A percentile compares a stretch with the other conserved stretches of the same genome.
phyloP scores from a whole-genome alignment of 305 asterid genomes.

The Fraxinus angustifolia region DNA sequence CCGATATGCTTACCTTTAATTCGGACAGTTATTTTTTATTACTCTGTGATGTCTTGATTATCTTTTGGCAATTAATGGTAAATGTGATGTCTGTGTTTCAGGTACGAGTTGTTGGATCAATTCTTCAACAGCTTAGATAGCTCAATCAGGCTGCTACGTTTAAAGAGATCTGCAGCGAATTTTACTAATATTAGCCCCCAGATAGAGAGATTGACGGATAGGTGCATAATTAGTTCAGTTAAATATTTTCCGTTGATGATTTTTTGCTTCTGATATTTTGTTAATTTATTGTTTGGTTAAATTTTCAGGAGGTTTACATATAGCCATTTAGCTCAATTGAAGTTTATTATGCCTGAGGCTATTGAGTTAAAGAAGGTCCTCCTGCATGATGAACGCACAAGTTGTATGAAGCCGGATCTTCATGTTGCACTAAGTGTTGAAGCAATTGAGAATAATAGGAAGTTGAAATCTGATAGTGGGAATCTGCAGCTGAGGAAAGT shows the following conservation, averaged over 20 bases:
- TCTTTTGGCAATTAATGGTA: neutral
- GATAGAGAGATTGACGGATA: slow-evolving; percentile 59
- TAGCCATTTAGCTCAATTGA: slow-evolving; percentile 72
- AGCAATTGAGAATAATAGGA: slow-evolving; percentile 35
- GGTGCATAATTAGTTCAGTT: slow-evolving; percentile 35
- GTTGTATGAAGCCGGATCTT: slow-evolving; percentile 76
- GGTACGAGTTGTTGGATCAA: slow-evolving; percentile 64
- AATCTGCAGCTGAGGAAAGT: slow-evolving; percentile 54
- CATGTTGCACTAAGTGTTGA: slow-evolving; percentile 32
- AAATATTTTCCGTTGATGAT: neutral
- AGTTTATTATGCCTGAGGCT: slow-evolving; percentile 81
- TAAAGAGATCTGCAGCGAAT: slow-evolving; percentile 48
- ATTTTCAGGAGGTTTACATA: slow-evolving; percentile 67
- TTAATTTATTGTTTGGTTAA: neutral
- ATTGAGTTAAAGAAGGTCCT: slow-evolving; percentile 60
- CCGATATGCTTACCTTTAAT: neutral
- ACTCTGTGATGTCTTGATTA: neutral
- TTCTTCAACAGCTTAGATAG: slow-evolving; percentile 71
- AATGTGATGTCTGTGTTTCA: slow-evolving; percentile 29
- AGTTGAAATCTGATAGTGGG: slow-evolving; percentile 41
- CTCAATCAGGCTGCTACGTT: slow-evolving; percentile 52
- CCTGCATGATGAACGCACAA: slow-evolving; percentile 59
- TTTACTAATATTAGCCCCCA: slow-evolving; percentile 57
- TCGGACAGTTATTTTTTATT: neutral
- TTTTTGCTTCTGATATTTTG: slow-evolving; percentile 4